phyloP scores from a whole-genome alignment of 1,284 basidiomycete species.

The Jaminaea rosea region DNA sequence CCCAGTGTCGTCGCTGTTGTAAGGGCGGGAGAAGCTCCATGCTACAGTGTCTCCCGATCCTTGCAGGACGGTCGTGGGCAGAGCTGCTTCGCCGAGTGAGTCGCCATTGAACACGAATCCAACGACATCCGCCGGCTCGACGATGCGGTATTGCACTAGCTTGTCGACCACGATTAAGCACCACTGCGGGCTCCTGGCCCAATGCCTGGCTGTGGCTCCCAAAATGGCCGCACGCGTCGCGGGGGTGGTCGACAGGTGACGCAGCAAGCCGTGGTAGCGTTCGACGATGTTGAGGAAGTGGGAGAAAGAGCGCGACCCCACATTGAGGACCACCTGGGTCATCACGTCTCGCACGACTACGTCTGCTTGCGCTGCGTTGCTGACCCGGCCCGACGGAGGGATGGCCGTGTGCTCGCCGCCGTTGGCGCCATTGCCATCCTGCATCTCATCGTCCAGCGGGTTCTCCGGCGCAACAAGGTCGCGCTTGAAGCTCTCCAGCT shows the following conservation, averaged over 20 bases:
- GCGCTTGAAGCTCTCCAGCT: constrained; percentile 56
- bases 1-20: neutral
- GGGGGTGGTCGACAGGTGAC: constrained; percentile 58
- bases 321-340: constrained; percentile 78
- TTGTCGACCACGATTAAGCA: constrained; percentile 77
- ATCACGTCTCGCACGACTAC: constrained; percentile 65
- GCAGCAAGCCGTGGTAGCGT: constrained; percentile 77
- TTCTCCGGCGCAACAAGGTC: constrained; percentile 13
- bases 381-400: no score
- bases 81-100: no score
- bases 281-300: constrained; percentile 97
- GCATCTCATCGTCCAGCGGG: constrained; percentile 48
- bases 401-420: no score
- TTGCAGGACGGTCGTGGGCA: constrained; percentile 4
- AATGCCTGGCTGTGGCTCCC: constrained; percentile 62
- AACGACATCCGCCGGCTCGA: constrained; percentile 86
- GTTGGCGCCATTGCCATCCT: constrained; percentile 22
- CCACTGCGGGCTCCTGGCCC: constrained; percentile 57
- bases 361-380: constrained; percentile 54
- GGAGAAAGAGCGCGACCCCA: constrained; percentile 91
- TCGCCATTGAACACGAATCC: constrained; percentile 71
- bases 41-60: constrained; percentile 9
- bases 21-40: constrained; percentile 8
- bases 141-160: constrained; percentile 93
- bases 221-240: constrained; percentile 54